Evolutionary conservation across 805 yeast genomes (phyloP).

Genomic region (Candida argentea): DNA sequence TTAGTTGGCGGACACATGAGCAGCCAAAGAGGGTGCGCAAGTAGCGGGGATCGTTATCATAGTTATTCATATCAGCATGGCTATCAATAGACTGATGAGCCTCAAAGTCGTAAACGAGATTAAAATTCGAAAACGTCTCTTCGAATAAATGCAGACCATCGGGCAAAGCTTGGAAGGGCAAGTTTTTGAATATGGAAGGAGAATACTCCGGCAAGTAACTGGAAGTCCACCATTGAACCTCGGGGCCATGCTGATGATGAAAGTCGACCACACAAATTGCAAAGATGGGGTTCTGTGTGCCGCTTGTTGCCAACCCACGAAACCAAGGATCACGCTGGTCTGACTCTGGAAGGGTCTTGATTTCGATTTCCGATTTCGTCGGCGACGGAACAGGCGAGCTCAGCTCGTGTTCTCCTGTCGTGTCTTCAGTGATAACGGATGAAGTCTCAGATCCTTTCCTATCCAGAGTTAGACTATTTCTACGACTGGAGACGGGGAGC

Average conservation of each 20-base stretch:
- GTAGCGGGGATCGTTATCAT: conserved; percentile 28
- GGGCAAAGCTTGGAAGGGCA: conserved; percentile 92
- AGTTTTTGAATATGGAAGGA: conserved; percentile 59
- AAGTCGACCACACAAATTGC: conserved; percentile 89
- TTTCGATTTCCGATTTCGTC: too few relatives aligned
- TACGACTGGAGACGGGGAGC: too few relatives aligned
- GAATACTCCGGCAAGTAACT: conserved; percentile 29
- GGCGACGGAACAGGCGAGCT: not conserved
- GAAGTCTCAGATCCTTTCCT: too few relatives aligned
- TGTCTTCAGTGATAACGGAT: not conserved
- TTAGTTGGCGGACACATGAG: conserved; percentile 81
- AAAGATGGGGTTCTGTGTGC: conserved; percentile 39
- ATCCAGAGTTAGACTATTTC: too few relatives aligned
- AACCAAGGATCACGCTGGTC: too few relatives aligned
- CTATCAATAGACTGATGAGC: conserved; percentile 36
- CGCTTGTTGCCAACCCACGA: conserved; percentile 4
- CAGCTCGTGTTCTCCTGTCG: not conserved
- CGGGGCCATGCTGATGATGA: conserved; percentile 90
- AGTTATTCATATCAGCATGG: conserved; percentile 22
- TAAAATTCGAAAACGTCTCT: conserved; percentile 88
- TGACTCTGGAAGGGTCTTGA: conserved; percentile 27
- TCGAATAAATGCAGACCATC: conserved; percentile 93
- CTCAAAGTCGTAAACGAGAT: conserved; percentile 60
- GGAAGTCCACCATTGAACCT: conserved; percentile 77
- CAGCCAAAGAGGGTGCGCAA: conserved; percentile 81